Percentiles rank a stretch among this genome's conserved stretches.
Evolutionary conservation across 2,329 filamentous ascomycete genomes (phyloP).

Genomic region (Helicocarpus griseus): DNA sequence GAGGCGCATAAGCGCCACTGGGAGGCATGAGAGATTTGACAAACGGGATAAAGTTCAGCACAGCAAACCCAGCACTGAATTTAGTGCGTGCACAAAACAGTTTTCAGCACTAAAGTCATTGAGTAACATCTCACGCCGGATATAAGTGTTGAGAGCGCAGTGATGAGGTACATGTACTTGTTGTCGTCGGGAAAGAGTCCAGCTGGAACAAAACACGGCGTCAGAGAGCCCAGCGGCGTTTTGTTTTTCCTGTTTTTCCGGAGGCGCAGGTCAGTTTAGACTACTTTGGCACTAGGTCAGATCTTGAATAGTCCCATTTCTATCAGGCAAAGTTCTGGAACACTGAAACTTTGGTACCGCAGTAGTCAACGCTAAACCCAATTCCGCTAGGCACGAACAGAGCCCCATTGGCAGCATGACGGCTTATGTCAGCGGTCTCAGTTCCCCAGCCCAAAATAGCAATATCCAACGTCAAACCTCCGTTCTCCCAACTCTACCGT

Average conservation of each 20-base stretch:
- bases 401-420: too few species aligned
- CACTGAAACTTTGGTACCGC: too few species aligned
- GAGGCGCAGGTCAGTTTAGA: not conserved
- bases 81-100: too few species aligned
- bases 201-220: not conserved
- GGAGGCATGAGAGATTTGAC: not conserved
- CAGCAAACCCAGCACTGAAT: not conserved
- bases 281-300: not conserved
- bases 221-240: not conserved
- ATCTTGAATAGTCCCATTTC: not conserved
- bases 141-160: too few species aligned
- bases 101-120: too few species aligned
- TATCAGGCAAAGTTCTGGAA: not conserved
- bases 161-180: too few species aligned
- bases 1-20: not conserved
- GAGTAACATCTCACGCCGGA: too few species aligned
- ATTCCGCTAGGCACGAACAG: not conserved
- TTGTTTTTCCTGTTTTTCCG: not conserved
- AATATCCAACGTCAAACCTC: constrained; percentile 1
- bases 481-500: not conserved
- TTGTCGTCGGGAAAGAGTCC: not conserved
- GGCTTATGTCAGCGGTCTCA: not conserved
- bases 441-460: constrained; percentile 1
- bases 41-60: not conserved
- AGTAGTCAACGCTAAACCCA: not conserved